Conservation (phyloP, 2,329 filamentous ascomycete genomes). For the Shiraia bambusicola region DNA sequence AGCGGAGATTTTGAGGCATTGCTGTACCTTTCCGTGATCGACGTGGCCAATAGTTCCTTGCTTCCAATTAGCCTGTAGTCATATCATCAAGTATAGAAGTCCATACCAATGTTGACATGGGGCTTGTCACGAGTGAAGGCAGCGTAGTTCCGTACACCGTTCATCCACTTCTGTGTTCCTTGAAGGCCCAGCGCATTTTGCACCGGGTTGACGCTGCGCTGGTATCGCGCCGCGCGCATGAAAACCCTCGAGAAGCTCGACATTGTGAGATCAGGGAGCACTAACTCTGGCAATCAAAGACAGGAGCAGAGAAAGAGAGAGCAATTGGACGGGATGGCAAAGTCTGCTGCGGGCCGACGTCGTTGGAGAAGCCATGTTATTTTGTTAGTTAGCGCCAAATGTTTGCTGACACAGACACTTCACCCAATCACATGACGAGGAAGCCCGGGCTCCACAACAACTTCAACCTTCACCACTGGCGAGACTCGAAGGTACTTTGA, state of each 20-base stretch:
- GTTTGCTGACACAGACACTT: slow-evolving; percentile 7
- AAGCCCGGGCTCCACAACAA: slow-evolving; percentile 13
- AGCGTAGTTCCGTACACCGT: slow-evolving; percentile 64
- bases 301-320: slow-evolving; percentile 27
- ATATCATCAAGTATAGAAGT: background rate
- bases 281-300: slow-evolving; percentile 22
- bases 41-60: slow-evolving; percentile 96
- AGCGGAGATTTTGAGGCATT: slow-evolving; percentile 12
- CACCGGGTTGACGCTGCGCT: slow-evolving; percentile 70
- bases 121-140: slow-evolving; percentile 88
- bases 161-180: slow-evolving; percentile 64
- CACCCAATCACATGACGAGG: slow-evolving; percentile 22
- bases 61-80: slow-evolving; percentile 11
- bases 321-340: slow-evolving; percentile 31
- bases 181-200: slow-evolving; percentile 67
- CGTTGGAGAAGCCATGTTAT: slow-evolving; percentile 20
- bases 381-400: slow-evolving; percentile 40
- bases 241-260: slow-evolving; percentile 80
- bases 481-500: too few relatives aligned
- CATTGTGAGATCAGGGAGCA: slow-evolving; percentile 59
- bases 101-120: slow-evolving; percentile 92
- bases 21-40: slow-evolving; percentile 92
- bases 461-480: slow-evolving; percentile 13
- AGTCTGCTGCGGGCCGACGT: slow-evolving; percentile 7
- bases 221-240: slow-evolving; percentile 75